A percentile compares a stretch with the other conserved stretches of the same genome.
These are phyloP conservation scores for Tagetes erecta DNA, from an alignment of 129 eudicot species.

Conservation along the genomic window DNA sequence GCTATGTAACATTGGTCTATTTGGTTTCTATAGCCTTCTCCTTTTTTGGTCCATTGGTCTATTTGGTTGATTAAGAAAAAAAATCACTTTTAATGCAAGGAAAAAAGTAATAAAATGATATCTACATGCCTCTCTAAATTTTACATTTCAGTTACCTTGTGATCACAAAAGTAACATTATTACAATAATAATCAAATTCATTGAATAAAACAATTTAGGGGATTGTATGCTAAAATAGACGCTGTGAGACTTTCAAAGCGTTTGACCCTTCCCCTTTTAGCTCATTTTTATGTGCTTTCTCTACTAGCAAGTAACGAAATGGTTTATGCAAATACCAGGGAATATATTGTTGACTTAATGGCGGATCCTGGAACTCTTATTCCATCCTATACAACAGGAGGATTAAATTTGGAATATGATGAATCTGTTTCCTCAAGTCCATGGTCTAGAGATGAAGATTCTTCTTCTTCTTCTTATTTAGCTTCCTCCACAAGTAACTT, in stretches of 20 bases:
- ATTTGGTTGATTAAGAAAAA: neutral
- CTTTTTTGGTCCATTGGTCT: neutral
- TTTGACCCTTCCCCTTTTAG: neutral
- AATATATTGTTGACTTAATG: constrained; percentile 92
- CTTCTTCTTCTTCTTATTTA: constrained; percentile 43
- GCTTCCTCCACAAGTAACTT: constrained; percentile 57
- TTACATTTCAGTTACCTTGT: constrained; percentile 1
- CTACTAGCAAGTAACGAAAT: constrained; percentile 2
- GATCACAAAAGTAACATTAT: neutral
- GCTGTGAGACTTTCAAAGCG: neutral
- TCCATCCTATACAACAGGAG: constrained; percentile 65
- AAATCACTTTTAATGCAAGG: neutral
- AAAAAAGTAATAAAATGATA: neutral
- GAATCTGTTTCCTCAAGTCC: constrained; percentile 50
- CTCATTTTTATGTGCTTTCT: neutral
- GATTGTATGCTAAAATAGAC: neutral
- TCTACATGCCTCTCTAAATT: neutral
- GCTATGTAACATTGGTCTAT: neutral
- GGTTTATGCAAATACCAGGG: constrained; percentile 57
- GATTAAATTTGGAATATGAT: constrained; percentile 39
- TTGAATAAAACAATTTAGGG: constrained; percentile 1
- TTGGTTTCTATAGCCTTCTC: neutral
- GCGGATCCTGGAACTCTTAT: constrained; percentile 95
- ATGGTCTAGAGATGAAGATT: constrained; percentile 43
- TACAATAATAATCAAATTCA: neutral